Conservation (phyloP, 179 eudicot genomes). For the Amaranthus tricolor region DNA sequence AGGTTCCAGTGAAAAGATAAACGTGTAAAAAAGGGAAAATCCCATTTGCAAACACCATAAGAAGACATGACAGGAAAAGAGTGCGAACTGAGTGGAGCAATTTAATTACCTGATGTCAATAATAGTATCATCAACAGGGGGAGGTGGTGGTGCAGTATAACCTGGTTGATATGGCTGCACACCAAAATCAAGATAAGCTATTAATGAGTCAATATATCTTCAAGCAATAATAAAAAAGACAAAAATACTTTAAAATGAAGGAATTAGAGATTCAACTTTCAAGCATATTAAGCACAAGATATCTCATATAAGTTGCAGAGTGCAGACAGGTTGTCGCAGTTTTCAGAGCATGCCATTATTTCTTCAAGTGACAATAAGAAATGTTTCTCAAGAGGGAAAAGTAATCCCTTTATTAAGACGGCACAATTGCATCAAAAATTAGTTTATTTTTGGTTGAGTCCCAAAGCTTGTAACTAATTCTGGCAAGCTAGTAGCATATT, state of each 20-base stretch:
- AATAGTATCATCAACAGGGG: slow-evolving; percentile 48
- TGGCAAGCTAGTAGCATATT: background rate
- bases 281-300: background rate
- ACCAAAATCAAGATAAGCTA: slow-evolving; percentile 16
- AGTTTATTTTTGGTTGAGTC: background rate
- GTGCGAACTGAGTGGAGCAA: slow-evolving; percentile 2
- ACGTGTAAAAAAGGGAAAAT: background rate
- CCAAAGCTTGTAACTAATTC: background rate
- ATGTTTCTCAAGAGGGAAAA: background rate
- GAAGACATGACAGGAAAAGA: background rate
- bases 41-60: background rate
- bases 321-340: background rate
- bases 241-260: background rate
- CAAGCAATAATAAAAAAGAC: background rate
- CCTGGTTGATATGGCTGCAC: slow-evolving; percentile 71
- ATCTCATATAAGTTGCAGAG: background rate
- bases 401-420: background rate
- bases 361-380: no score
- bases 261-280: background rate
- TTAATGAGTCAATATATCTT: background rate
- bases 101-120: slow-evolving; percentile 62
- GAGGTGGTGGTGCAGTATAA: slow-evolving; percentile 78
- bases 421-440: background rate
- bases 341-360: background rate
- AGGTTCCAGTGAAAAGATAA: background rate